A percentile compares a stretch with the other conserved stretches of the same genome.
Evolutionary conservation across 306 rosid species (phyloP).

Genomic region (Quercus dentata): DNA sequence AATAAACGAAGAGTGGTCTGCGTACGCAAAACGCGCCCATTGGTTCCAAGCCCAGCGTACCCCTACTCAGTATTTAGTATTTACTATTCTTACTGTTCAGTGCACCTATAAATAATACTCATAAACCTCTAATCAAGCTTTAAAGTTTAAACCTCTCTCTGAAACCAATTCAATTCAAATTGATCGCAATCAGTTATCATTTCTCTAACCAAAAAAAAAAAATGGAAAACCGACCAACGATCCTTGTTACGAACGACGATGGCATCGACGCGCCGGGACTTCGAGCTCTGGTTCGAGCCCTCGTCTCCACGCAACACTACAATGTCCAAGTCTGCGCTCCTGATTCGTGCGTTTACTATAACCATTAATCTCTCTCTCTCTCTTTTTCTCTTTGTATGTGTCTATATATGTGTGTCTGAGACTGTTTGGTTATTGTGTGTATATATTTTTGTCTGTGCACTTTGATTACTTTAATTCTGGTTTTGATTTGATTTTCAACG

Average conservation of each 20-base stretch:
- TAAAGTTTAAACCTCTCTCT: no score
- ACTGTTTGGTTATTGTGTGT: neutral
- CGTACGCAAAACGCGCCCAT: neutral
- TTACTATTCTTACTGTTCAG: no score
- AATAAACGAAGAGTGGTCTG: neutral
- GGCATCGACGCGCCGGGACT: conserved; percentile 94
- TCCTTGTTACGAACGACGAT: conserved; percentile 90
- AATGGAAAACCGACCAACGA: conserved; percentile 56
- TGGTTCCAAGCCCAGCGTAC: neutral
- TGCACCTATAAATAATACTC: no score
- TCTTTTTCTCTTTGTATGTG: neutral
- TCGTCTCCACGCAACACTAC: conserved; percentile 58
- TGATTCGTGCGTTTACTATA: conserved; percentile 52
- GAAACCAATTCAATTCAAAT: no score
- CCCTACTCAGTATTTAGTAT: no score
- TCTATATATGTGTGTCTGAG: neutral
- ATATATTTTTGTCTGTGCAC: neutral
- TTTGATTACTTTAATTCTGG: neutral
- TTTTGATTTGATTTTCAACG: neutral
- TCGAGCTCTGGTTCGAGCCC: conserved; percentile 67
- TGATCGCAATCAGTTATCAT: no score
- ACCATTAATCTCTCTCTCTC: no score
- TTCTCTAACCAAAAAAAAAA: neutral
- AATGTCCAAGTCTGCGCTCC: conserved; percentile 85
- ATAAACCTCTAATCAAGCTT: no score